These are phyloP conservation scores for Roridomyces roridus DNA, from an alignment of 768 basidiomycete species.

Conservation along the genomic window DNA sequence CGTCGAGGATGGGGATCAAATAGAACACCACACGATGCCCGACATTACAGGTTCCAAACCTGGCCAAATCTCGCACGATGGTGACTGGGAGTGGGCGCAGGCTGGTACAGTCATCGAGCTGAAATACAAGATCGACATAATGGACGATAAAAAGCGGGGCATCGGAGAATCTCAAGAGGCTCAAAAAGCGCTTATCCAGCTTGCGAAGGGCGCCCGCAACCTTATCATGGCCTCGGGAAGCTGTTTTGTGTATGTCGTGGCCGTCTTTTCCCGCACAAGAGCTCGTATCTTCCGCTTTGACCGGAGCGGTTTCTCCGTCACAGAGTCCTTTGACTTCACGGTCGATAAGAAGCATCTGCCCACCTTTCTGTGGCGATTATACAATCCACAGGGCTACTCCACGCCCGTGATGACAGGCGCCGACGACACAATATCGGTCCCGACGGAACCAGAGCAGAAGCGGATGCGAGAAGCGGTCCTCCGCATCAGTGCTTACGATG, in stretches of 20 bases:
- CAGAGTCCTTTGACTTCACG: neutral
- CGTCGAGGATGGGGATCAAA: too few relatives aligned
- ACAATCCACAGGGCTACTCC: neutral
- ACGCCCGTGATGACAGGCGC: neutral
- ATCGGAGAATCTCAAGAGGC: neutral
- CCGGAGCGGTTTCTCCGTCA: neutral
- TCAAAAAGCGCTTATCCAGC: neutral
- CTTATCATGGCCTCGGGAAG: constrained; percentile 4
- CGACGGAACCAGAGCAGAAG: neutral
- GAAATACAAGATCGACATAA: neutral
- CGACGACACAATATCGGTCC: neutral
- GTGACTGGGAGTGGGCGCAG: neutral
- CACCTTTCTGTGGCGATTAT: neutral
- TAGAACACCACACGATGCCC: neutral
- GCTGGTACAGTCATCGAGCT: neutral
- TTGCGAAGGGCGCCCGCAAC: constrained; percentile 2
- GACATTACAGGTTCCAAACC: too few relatives aligned
- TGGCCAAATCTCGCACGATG: neutral
- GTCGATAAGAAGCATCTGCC: neutral
- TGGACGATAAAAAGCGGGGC: neutral
- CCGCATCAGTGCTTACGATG: too few relatives aligned
- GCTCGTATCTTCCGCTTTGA: constrained; percentile 10
- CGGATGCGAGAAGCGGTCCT: neutral
- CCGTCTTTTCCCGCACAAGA: neutral
- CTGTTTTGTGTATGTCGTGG: neutral